These are phyloP conservation scores for Aphanomyces astaci DNA, from an alignment of 352 stramenopile genomes.

Conservation along the genomic window DNA sequence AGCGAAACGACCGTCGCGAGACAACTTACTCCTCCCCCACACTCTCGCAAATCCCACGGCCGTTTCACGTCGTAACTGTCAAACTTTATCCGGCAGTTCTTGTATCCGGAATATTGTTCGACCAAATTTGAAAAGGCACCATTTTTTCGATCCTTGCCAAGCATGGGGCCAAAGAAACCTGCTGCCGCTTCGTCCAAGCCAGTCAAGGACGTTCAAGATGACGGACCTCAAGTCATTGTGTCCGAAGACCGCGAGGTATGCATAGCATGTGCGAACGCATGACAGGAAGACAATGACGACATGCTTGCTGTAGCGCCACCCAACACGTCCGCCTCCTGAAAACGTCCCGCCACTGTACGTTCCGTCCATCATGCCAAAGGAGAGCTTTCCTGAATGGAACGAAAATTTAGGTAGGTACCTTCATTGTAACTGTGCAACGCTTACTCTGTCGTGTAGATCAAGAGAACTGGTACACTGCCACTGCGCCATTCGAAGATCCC, in stretches of 20 bases:
- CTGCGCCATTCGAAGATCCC: conserved; percentile 43
- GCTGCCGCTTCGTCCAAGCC: background rate
- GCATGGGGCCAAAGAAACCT: conserved; percentile 17
- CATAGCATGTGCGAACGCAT: background rate
- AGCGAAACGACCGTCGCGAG: background rate
- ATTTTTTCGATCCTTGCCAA: background rate
- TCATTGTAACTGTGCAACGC: background rate
- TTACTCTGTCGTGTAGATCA: conserved; percentile 23
- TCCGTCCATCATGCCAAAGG: conserved; percentile 27
- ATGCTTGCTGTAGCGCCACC: background rate
- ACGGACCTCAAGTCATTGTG: conserved; percentile 6
- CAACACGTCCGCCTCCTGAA: conserved; percentile 11
- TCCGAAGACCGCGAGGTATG: conserved; percentile 10
- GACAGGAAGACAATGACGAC: no score
- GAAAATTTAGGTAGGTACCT: conserved; percentile 24
- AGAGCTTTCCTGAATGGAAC: conserved; percentile 61
- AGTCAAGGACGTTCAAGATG: conserved; percentile 6
- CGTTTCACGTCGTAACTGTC: background rate
- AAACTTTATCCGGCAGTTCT: no score
- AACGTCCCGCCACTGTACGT: conserved; percentile 40
- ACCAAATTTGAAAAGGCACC: background rate
- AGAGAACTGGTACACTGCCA: conserved; percentile 43
- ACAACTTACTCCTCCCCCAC: conserved; percentile 2
- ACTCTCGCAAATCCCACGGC: background rate
- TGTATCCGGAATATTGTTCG: conserved; percentile 8